Conservation (phyloP, 768 basidiomycete genomes). For the Hydnomerulius pinastri region DNA sequence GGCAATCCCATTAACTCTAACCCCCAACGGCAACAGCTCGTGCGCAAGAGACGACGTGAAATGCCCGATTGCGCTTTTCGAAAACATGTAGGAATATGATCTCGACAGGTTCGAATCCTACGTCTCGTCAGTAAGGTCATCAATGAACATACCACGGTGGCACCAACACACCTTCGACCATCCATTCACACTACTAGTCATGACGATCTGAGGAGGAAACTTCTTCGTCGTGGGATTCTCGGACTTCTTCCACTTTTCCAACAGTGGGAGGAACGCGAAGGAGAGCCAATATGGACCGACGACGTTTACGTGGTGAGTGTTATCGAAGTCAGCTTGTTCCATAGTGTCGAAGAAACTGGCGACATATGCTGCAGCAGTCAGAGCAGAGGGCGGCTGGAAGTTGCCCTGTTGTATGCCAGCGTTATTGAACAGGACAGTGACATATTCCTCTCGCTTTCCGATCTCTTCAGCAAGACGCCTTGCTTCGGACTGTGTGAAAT, state of each 20-base stretch:
- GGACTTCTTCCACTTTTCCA: slow-evolving; percentile 46
- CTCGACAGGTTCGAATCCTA: slow-evolving; percentile 45
- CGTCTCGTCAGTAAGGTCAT: background rate
- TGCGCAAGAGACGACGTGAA: slow-evolving; percentile 48
- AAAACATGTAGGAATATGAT: slow-evolving; percentile 48
- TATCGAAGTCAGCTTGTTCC: slow-evolving; percentile 38
- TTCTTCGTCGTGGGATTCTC: slow-evolving; percentile 29
- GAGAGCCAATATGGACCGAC: slow-evolving; percentile 56
- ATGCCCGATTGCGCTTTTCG: slow-evolving; percentile 50
- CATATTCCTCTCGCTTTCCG: slow-evolving; percentile 36
- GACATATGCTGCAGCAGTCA: slow-evolving; percentile 40
- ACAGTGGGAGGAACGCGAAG: slow-evolving; percentile 55
- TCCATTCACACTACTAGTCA: slow-evolving; percentile 55
- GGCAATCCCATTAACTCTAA: slow-evolving; percentile 51
- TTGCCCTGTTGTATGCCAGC: slow-evolving; percentile 39
- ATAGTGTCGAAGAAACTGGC: slow-evolving; percentile 42
- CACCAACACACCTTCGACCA: slow-evolving; percentile 44
- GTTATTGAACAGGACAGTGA: slow-evolving; percentile 53
- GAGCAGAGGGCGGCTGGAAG: slow-evolving; percentile 26
- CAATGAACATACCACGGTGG: background rate
- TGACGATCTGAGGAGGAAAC: slow-evolving; percentile 49
- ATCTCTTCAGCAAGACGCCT: slow-evolving; percentile 42
- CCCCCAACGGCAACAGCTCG: slow-evolving; percentile 48
- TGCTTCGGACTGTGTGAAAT: slow-evolving; percentile 39
- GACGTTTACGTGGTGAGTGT: slow-evolving; percentile 40